Base-by-base conservation (phyloP, 2,329 filamentous ascomycete species). In the Fusarium circinatum region DNA sequence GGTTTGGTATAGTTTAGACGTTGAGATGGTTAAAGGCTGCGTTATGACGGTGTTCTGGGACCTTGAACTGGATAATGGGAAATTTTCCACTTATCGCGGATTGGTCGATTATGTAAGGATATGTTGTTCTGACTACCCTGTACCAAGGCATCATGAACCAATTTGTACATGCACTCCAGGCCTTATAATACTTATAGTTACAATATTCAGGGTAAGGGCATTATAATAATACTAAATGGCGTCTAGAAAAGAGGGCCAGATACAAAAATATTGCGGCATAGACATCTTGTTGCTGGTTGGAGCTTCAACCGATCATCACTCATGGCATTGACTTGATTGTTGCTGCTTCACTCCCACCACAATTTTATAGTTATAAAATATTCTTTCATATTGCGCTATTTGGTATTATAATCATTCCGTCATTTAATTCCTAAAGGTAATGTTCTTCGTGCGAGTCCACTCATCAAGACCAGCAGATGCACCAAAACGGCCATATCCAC, bases 401-500 rank as follows among this genome's bases (percentile, higher is more conserved):
- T 49, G 30, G 52, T 54, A 55, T 41, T 36, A 30, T 54, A n/a
- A 20, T 66, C 32, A 30, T 38, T 15, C 17, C 48, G 3, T 24
- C 32, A 58, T 42, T 44, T 65, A 83, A 57, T 82, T 81, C 68
- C 80, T 78, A 81, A 87, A 93, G 0, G 90, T 92, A 12, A 93
- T 83, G 3, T 86, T 90, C 85, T 93, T 93, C 26, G 87, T 89
- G 78, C 86, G 84, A 56, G 91, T 81, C 87, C 90, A 92, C 80
- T 92, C 90, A 8, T 88, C 84, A 59, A 92, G 79, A 1, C 89
- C 90, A 30, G 81, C 73, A 3, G 86, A 83, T 5, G 79, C 61
- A 70, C 89, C 88, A 79, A 93, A 93, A 7, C 91, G 82, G 4
- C 91, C 91, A 72, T 86, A 91, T 1, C 91, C 91, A 59, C 89